These are phyloP conservation scores for Amaranthus cruentus DNA, from an alignment of 148 eudicot genomes.

Conservation along the genomic window DNA sequence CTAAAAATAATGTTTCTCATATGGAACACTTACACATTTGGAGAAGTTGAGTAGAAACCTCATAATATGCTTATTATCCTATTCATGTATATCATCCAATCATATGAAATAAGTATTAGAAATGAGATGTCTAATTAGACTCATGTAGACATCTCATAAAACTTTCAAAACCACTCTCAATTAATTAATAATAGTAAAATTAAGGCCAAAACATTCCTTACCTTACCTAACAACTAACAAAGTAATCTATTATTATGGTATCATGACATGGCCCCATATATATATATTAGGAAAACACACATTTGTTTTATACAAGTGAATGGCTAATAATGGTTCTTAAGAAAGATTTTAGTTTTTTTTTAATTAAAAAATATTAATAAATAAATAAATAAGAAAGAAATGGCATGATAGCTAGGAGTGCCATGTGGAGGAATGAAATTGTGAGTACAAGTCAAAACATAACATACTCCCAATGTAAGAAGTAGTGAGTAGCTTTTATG, in stretches of 20 bases:
- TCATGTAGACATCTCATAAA: too few relatives aligned
- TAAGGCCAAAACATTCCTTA: background rate
- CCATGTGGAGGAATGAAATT: conserved; percentile 32
- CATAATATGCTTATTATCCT: too few relatives aligned
- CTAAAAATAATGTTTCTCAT: too few relatives aligned
- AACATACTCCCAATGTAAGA: conserved; percentile 24
- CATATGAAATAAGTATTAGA: too few relatives aligned
- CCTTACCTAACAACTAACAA: background rate
- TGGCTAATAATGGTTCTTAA: background rate
- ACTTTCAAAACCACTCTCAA: background rate
- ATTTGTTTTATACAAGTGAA: background rate
- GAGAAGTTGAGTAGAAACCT: too few relatives aligned
- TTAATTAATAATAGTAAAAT: background rate
- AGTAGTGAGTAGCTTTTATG: conserved; percentile 12
- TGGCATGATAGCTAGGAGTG: conserved; percentile 20
- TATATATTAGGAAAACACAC: conserved; percentile 7
- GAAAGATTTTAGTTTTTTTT: background rate
- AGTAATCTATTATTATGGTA: background rate
- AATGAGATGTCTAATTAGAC: too few relatives aligned
- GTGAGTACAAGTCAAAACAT: conserved; percentile 26
- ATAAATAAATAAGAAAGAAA: conserved; percentile 8
- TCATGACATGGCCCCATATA: background rate
- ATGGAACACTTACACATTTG: too few relatives aligned
- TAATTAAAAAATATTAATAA: background rate
- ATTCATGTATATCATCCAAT: too few relatives aligned